Conservation (phyloP, 2,329 filamentous ascomycete genomes). For the Ceratocystis huliohia region DNA sequence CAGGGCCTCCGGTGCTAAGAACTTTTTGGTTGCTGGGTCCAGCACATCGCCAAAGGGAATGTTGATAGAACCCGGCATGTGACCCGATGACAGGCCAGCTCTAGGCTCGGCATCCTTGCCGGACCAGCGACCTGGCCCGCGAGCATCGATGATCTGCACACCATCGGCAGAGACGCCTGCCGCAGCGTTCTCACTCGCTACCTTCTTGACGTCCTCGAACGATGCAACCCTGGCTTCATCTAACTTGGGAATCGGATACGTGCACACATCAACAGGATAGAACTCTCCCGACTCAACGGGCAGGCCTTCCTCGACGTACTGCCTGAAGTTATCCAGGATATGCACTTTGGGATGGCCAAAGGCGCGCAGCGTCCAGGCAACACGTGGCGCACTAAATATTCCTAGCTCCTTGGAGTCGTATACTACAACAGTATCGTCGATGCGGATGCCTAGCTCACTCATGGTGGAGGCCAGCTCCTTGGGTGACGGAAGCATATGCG, state of each 20-base stretch:
- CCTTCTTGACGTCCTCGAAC: conserved; percentile 71
- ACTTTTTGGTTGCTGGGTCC: conserved; percentile 69
- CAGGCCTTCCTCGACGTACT: conserved; percentile 77
- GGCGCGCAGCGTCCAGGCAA: conserved; percentile 81
- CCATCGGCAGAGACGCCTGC: conserved; percentile 70
- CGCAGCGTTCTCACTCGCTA: conserved; percentile 64
- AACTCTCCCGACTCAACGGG: conserved; percentile 71
- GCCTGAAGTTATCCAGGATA: conserved; percentile 85
- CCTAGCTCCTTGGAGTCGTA: conserved; percentile 87
- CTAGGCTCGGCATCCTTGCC: conserved; percentile 79
- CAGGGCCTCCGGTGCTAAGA: conserved; percentile 60
- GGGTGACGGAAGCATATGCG: conserved; percentile 84
- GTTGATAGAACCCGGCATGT: conserved; percentile 79
- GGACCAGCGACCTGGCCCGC: conserved; percentile 65
- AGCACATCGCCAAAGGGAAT: conserved; percentile 70
- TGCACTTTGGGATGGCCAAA: conserved; percentile 87
- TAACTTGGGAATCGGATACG: conserved; percentile 51
- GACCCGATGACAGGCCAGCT: conserved; percentile 72
- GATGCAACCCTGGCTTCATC: conserved; percentile 54
- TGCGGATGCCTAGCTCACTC: conserved; percentile 73
- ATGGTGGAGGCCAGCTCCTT: conserved; percentile 76
- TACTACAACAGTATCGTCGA: conserved; percentile 82
- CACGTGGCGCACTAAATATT: conserved; percentile 85
- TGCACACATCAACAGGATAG: conserved; percentile 51
- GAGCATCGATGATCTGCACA: conserved; percentile 79